Base-by-base conservation (phyloP, 2,329 filamentous ascomycete species). In the Fusarium irregulare region DNA sequence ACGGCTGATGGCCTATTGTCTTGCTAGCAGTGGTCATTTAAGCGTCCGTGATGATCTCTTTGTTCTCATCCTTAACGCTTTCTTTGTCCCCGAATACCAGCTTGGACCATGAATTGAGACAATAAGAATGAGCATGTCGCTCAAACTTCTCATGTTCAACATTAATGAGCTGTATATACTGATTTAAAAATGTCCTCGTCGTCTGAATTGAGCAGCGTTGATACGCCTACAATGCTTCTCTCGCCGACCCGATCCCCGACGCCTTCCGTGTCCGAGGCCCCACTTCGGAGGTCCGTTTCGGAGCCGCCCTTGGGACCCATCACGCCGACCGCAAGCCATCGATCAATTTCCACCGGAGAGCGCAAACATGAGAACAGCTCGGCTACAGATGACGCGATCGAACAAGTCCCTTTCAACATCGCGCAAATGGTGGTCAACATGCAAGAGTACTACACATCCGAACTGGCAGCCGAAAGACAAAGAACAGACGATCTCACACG, bases 381-480 rank as follows among this genome's bases (percentile, higher is more conserved):
- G 28, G 28, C 28, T 30, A 30, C 32, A 1, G 47, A 62, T 0
- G 30, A 59, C 1, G 16, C 28, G 12, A 48, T 59, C 2, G 47
- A 69, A 4, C 44, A 58, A 10, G 57, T 69, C 1, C 64, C 72
- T 3, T 14, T 60, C 8, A 48, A 51, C 12, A 27, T 76, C 3
- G 66, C 70, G 3, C 46, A 46, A 8, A 42, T 53, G 5, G 50
- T 76, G 0, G 58, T 73, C 4, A 74, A 73, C 4, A 71, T 76
- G 63, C 72, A 74, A 9, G 64, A 71, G n/a, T 44, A 71, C 10
- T 76, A 76, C 12, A 50, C 42, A 3, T 40, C 60, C 4, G 68
- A 74, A 12, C 58, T 76, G 2, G 50, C 66, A 18, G 60, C 48
- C 1, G 51, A 76, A 23, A 62, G 47, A 51, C 51, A 54, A 45